Percentiles rank a stretch among this genome's conserved stretches.
Conservation (phyloP, 805 yeast species). For the Starmerella kuoi region DNA sequence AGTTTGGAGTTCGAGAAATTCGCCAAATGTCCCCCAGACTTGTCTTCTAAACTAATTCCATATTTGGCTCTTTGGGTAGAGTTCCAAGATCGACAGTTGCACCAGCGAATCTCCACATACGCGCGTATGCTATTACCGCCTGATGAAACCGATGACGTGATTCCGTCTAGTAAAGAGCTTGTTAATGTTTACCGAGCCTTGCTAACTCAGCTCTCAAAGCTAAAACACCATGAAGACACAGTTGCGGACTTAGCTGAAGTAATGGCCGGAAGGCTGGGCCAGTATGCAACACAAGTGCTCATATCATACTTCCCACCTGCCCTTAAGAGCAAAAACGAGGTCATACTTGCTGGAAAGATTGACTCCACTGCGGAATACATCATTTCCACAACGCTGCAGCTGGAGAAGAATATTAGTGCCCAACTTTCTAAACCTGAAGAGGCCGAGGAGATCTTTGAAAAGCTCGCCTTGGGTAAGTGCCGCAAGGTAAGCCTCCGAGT, state of each 20-base stretch:
- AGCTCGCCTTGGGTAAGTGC: slow-evolving; percentile 9
- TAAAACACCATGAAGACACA: slow-evolving; percentile 35
- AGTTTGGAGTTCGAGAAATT: slow-evolving; percentile 76
- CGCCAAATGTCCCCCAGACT: slow-evolving; percentile 33
- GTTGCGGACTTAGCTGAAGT: slow-evolving; percentile 40
- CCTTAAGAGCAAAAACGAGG: slow-evolving; percentile 42
- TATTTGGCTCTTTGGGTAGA: slow-evolving; percentile 74
- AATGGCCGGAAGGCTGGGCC: slow-evolving; percentile 53
- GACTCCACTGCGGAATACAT: slow-evolving; percentile 87
- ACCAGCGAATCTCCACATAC: slow-evolving; percentile 38
- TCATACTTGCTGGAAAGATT: slow-evolving; percentile 55
- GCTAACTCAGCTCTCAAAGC: slow-evolving; percentile 53
- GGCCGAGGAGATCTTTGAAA: slow-evolving; percentile 11
- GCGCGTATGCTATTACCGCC: slow-evolving; percentile 34
- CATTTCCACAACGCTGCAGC: slow-evolving; percentile 60
- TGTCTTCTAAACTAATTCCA: slow-evolving; percentile 70
- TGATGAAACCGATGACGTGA: slow-evolving; percentile 40
- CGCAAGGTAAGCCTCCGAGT: slow-evolving; percentile 13
- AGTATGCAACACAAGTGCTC: slow-evolving; percentile 43
- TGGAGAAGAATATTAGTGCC: slow-evolving; percentile 39
- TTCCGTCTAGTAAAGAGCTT: slow-evolving; percentile 78
- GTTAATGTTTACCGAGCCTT: slow-evolving; percentile 66
- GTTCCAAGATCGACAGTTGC: slow-evolving; percentile 60
- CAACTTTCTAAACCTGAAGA: slow-evolving; percentile 1
- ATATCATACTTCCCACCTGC: slow-evolving; percentile 37